A percentile compares a stretch with the other conserved stretches of the same genome.
These are phyloP conservation scores for Rosa chinensis DNA, from an alignment of 306 rosid species.

Conservation along the genomic window DNA sequence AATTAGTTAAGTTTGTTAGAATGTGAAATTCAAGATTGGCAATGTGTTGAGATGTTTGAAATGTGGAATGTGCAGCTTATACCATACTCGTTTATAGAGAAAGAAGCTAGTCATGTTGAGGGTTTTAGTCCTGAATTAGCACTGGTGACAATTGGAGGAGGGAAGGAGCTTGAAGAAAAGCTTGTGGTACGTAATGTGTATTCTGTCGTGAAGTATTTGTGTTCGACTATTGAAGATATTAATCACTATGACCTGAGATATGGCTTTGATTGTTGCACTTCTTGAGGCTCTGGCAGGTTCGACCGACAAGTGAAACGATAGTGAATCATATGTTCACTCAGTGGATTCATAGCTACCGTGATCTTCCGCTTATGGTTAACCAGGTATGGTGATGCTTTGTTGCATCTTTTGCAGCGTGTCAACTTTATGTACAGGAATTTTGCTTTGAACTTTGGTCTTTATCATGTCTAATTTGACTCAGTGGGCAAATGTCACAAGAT, in stretches of 20 bases:
- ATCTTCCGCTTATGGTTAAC: slow-evolving; percentile 90
- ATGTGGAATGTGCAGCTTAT: slow-evolving; percentile 66
- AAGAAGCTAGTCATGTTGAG: slow-evolving; percentile 97
- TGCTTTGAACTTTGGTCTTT: slow-evolving; percentile 7
- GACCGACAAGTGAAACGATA: slow-evolving; percentile 92
- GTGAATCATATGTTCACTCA: slow-evolving; percentile 98
- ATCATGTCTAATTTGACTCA: slow-evolving; percentile 35
- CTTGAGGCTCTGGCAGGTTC: slow-evolving; percentile 95
- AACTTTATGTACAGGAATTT: neutral
- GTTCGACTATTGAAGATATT: slow-evolving; percentile 12
- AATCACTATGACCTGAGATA: slow-evolving; percentile 57
- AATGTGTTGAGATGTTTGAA: slow-evolving; percentile 21
- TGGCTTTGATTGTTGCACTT: slow-evolving; percentile 79
- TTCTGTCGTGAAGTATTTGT: neutral
- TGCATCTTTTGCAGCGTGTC: slow-evolving; percentile 2
- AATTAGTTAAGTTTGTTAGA: neutral
- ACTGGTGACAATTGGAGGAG: slow-evolving; percentile 89
- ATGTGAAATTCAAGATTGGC: neutral
- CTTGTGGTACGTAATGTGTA: slow-evolving; percentile 64
- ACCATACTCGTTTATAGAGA: slow-evolving; percentile 92
- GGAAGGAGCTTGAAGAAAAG: slow-evolving; percentile 97
- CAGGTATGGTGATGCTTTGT: slow-evolving; percentile 51
- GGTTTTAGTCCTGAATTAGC: slow-evolving; percentile 98
- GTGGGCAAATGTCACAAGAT: slow-evolving; percentile 99
- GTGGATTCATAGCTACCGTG: slow-evolving; percentile 97